Conservation (phyloP, 2,329 filamentous ascomycete species). For the Epichloe sibirici region DNA sequence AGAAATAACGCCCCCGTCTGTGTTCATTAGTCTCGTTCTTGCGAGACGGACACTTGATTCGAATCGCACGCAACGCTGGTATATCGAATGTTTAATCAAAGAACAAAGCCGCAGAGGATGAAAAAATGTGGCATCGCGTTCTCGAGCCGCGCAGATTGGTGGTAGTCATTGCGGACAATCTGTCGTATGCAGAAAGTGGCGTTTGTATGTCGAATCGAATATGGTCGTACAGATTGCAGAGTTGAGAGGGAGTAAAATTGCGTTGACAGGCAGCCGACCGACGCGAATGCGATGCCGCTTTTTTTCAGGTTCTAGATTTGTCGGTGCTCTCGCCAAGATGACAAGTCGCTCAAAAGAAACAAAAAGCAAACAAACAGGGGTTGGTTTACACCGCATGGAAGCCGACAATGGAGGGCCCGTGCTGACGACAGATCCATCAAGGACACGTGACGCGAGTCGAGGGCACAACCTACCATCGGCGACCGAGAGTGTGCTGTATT, state of each 20-base stretch:
- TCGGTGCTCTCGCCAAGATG: slow-evolving; percentile 38
- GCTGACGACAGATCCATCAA: slow-evolving; percentile 18
- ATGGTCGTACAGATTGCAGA: slow-evolving; percentile 33
- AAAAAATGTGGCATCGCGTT: slow-evolving; percentile 34
- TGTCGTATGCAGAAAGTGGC: slow-evolving; percentile 15
- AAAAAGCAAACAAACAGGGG: slow-evolving; percentile 11
- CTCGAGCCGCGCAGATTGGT: slow-evolving; percentile 16
- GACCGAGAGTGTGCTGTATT: slow-evolving; percentile 42
- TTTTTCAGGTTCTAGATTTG: slow-evolving; percentile 25
- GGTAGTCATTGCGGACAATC: slow-evolving; percentile 16
- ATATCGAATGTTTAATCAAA: slow-evolving; percentile 13
- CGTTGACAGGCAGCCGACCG: slow-evolving; percentile 12
- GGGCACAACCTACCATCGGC: slow-evolving; percentile 37
- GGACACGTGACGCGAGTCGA: slow-evolving; percentile 20
- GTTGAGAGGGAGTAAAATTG: slow-evolving; percentile 15
- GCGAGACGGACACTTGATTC: slow-evolving; percentile 19
- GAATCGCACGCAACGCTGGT: slow-evolving; percentile 9
- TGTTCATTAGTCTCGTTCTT: slow-evolving; percentile 27
- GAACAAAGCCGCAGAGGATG: slow-evolving; percentile 16
- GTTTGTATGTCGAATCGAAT: slow-evolving; percentile 32
- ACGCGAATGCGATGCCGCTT: slow-evolving; percentile 18
- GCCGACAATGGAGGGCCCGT: slow-evolving; percentile 22
- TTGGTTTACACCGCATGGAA: slow-evolving; percentile 22
- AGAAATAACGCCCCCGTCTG: slow-evolving; percentile 25
- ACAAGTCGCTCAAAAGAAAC: slow-evolving; percentile 23